Evolutionary conservation across 345 rosid genomes (phyloP).

Genomic region (Arabis hirsuta): DNA sequence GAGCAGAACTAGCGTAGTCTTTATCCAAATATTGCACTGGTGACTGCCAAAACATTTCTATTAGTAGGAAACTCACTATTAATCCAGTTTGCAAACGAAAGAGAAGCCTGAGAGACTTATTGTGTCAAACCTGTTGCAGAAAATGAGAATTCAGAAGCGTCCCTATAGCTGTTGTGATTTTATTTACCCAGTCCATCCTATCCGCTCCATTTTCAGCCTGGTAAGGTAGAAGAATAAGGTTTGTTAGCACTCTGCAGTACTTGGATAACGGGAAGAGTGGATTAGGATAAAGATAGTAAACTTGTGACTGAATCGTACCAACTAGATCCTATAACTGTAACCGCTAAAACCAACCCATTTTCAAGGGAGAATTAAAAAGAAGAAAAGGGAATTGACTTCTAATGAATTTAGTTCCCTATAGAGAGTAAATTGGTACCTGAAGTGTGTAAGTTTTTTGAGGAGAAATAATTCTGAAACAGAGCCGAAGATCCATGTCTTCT

Average conservation of each 20-base stretch:
- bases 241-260: slow-evolving; percentile 15
- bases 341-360: background rate
- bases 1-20: slow-evolving; percentile 38
- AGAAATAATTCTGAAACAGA: slow-evolving; percentile 89
- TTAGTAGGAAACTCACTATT: slow-evolving; percentile 36
- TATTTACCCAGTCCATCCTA: slow-evolving; percentile 87
- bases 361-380: background rate
- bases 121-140: slow-evolving; percentile 68
- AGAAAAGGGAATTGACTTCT: background rate
- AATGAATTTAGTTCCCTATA: background rate
- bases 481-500: slow-evolving; percentile 78
- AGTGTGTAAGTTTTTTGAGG: slow-evolving; percentile 77
- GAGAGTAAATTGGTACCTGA: slow-evolving; percentile 60
- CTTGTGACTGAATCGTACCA: background rate
- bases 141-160: slow-evolving; percentile 79
- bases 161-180: slow-evolving; percentile 73
- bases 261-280: background rate
- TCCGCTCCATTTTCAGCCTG: slow-evolving; percentile 96
- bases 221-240: slow-evolving; percentile 13
- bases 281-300: background rate
- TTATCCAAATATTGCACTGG: slow-evolving; percentile 43
- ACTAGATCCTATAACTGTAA: slow-evolving; percentile 9
- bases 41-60: slow-evolving; percentile 53
- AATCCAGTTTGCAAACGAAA: slow-evolving; percentile 2
- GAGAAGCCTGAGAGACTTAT: slow-evolving; percentile 25